Evolutionary conservation across 2,329 filamentous ascomycete species (phyloP).

Genomic region (Xylaria arbuscula): DNA sequence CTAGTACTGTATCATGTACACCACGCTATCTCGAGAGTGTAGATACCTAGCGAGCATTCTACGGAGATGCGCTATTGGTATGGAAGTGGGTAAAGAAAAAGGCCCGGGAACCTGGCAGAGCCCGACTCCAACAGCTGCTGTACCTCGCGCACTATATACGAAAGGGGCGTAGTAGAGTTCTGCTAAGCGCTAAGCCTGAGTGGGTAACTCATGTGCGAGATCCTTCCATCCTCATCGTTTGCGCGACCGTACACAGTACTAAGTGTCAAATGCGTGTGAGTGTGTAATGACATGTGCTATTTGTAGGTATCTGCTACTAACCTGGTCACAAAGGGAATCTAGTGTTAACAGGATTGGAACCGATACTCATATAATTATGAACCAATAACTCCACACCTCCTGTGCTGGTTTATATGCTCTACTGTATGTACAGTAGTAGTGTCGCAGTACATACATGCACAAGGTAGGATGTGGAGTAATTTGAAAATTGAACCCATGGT

Average conservation of each 20-base stretch:
- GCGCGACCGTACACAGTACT: no score
- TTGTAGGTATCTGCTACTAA: background rate
- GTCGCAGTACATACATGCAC: conserved; percentile 1
- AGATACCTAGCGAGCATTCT: background rate
- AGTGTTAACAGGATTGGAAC: background rate
- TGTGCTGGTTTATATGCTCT: conserved; percentile 13
- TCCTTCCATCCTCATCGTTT: conserved; percentile 14
- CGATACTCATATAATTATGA: conserved; percentile 1
- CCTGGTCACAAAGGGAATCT: background rate
- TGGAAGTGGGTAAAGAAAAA: conserved; percentile 20
- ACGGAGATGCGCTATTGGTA: conserved; percentile 1
- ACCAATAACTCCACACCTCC: conserved; percentile 13
- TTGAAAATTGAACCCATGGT: conserved; percentile 5
- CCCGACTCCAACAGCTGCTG: conserved; percentile 9
- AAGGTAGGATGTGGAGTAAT: conserved; percentile 31
- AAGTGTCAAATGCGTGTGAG: no score
- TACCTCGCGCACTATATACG: background rate
- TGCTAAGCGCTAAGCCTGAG: conserved; percentile 9
- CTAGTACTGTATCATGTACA: conserved; percentile 5
- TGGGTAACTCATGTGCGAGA: conserved; percentile 13
- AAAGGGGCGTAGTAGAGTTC: background rate
- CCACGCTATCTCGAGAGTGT: background rate
- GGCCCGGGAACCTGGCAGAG: conserved; percentile 34
- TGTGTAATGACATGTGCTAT: background rate
- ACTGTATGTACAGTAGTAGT: no score